Base-by-base conservation (phyloP, 257 asterid species). In the Solanum paucissectum region DNA sequence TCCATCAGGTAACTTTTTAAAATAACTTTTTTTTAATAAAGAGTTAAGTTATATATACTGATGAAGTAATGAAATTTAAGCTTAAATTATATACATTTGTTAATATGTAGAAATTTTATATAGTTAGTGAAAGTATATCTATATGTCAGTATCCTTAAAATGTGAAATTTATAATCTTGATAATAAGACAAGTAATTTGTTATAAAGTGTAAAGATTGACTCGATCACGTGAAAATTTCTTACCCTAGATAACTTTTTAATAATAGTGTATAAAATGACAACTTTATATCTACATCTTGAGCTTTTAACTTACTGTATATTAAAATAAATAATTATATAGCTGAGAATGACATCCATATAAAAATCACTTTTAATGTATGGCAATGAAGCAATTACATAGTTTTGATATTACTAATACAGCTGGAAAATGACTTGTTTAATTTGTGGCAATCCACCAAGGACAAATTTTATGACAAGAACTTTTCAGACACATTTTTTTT, bases 1-100 rank as follows among this genome's bases (percentile, higher is more conserved):
- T 81, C 96, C 99, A 4, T 94, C 99, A 90, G 99, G 99, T 96
- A 91, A 49, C 8, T 14, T 20, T 21, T 83, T 14, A 27, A 69
- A 16, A 44, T 20, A 20, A 73, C 5, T 21, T 74, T 5, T 21
- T 36, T 74, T 36, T 36, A 36, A 12, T 37, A 74, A 27, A 16
- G n/a, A 32, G 9, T 32, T 71, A 16, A 32, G n/a, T 32, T 71
- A 71, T 32, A 32, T 32, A 4, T 14, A 69, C 2, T 2, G 12
- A 69, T 29, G 2, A 34, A 27, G 9, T 29, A 27, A 27, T 27
- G 2, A 68, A 13, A 27, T 68, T 27, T 68, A 29, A 27, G 37
- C 16, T 29, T 29, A 68, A 29, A 68, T 69, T 14, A 32, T 14
- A 32, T 29, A 7, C 9, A 69, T 32, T 18, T 2, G 55, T 66